phyloP scores from a whole-genome alignment of 371 early-diverging fungal species.

The Apophysomyces trapeziformis region DNA sequence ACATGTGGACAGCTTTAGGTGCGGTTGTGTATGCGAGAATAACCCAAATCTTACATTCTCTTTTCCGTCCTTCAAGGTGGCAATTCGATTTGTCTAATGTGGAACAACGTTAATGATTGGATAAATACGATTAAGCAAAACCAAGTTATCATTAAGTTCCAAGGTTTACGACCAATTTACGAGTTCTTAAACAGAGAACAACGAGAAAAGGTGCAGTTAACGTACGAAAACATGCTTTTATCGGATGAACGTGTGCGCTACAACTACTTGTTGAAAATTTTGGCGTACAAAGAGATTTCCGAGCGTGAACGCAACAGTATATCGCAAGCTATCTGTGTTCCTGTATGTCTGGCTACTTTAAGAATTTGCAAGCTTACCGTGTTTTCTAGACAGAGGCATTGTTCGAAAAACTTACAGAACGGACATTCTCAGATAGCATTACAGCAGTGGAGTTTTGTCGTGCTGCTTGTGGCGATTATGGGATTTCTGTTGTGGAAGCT shows the following conservation, averaged over 20 bases:
- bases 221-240: neutral
- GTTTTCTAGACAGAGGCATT: neutral
- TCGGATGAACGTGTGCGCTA: neutral
- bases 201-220: neutral
- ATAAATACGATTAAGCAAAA: neutral
- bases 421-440: neutral
- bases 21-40: too few species aligned
- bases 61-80: neutral
- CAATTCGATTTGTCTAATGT: neutral
- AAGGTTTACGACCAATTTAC: neutral
- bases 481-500: neutral
- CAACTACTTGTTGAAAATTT: neutral
- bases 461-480: neutral
- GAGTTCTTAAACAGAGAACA: neutral
- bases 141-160: neutral
- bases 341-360: neutral
- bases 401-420: neutral
- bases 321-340: neutral
- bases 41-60: too few species aligned
- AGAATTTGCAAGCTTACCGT: neutral
- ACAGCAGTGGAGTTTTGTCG: neutral
- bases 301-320: too few species aligned
- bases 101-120: neutral
- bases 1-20: too few species aligned
- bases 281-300: too few species aligned